Base-by-base conservation (phyloP, 768 basidiomycete genomes). In the Amanita brunnescens region DNA sequence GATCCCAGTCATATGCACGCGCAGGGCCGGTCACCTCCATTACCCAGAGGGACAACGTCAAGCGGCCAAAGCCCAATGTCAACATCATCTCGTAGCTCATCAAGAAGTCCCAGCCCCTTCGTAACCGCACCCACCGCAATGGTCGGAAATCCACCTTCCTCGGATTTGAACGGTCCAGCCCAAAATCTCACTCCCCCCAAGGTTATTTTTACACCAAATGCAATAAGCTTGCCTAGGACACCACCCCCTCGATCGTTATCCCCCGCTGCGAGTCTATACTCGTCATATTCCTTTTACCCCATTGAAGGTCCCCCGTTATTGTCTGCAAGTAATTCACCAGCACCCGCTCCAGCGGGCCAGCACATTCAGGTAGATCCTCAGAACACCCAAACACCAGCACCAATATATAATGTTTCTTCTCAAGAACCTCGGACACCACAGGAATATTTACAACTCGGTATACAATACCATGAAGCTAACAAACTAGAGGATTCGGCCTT, bases 391-490 rank as follows among this genome's bases (percentile, higher is more conserved):
- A 38, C 56, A 20, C 43, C 57, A 33, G 46, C 56, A 20, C 54
- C 61, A 6, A 18, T 52, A 40, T 40, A 54, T 39, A 23, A 49
- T 49, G 12, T 47, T 41, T n/a, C 57, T 60, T 6, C 60, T 57
- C 23, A 52, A 41, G 40, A 47, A 42, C 46, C 54, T 43, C 52
- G 39, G 38, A 79, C 78, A 12, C 73, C 89, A 2, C 77, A 85
- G 52, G 81, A 87, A 32, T 87, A 74, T 55, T 74, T 91, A 37
- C 82, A 85, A 55, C 71, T 87, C 8, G 89, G 89, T 5, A 91
- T 91, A 55, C 74, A 76, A 56, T 79, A 81, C 61, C 89, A 91
- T 59, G 84, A 90, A 64, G 78, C 81, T 26, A 83, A 89, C 62
- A 73, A 79, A 38, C 70, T 91, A 4, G 61, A 62, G 40, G 85